phyloP scores from a whole-genome alignment of 345 rosid genomes.

The Hibiscus syriacus region DNA sequence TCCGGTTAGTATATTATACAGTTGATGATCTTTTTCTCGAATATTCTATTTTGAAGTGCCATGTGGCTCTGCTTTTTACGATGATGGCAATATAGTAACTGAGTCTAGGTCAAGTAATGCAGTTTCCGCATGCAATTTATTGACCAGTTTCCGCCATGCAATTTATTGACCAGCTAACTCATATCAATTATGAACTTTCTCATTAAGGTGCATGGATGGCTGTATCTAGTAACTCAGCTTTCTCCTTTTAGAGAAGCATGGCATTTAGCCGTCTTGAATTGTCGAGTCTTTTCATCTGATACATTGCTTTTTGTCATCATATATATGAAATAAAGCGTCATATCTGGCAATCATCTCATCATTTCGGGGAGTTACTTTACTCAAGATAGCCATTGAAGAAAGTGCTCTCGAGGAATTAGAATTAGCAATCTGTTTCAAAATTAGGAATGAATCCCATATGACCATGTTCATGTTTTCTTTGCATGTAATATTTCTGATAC shows the following conservation, averaged over 20 bases:
- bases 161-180: not conserved
- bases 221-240: not conserved
- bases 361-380: not conserved
- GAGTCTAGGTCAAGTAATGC: not conserved
- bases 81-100: too few relatives aligned
- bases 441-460: slow-evolving; percentile 8
- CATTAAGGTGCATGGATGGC: not conserved
- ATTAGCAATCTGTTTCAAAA: slow-evolving; percentile 3
- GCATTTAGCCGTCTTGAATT: not conserved
- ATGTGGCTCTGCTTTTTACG: too few relatives aligned
- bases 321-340: not conserved
- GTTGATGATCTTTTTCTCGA: too few relatives aligned
- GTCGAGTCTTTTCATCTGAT: not conserved
- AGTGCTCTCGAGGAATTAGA: not conserved
- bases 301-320: not conserved
- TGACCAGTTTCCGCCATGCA: not conserved
- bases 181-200: not conserved
- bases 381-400: not conserved
- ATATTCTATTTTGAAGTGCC: too few relatives aligned
- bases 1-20: too few relatives aligned
- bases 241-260: not conserved
- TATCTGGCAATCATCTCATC: not conserved
- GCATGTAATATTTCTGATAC: slow-evolving; percentile 10
- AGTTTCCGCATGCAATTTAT: too few relatives aligned
- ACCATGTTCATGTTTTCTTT: not conserved